Evolutionary conservation across 2,329 filamentous ascomycete genomes (phyloP).

Genomic region (Rhinocladiella mackenziei): DNA sequence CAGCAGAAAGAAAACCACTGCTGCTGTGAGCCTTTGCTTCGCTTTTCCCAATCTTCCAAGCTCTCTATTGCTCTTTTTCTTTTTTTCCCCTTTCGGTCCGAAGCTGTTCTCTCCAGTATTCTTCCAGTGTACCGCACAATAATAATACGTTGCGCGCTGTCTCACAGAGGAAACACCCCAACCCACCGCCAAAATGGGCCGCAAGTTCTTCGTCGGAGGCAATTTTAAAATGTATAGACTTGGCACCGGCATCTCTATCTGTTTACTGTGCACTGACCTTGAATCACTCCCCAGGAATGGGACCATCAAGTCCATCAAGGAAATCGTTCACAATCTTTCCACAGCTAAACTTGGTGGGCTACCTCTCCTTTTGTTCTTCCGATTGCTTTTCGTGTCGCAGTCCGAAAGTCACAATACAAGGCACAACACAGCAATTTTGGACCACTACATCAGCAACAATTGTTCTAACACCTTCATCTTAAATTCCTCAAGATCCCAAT

Average conservation of each 20-base stretch:
- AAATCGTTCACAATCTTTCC: conserved; percentile 88
- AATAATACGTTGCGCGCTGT: no score
- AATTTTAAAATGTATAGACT: conserved; percentile 94
- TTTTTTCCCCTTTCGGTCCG: no score
- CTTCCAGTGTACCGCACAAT: no score
- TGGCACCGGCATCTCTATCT: neutral
- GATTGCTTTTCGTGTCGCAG: conserved; percentile 14
- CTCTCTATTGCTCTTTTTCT: no score
- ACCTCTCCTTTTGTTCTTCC: conserved; percentile 10
- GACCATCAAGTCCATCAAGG: conserved; percentile 79
- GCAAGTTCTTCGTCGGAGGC: conserved; percentile 94
- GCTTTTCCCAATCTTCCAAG: conserved; percentile 3
- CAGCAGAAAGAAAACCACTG: neutral
- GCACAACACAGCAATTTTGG: conserved; percentile 2
- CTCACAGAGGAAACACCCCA: neutral
- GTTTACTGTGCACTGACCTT: neutral
- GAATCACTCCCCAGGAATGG: conserved; percentile 70
- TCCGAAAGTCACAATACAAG: no score
- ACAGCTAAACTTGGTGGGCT: conserved; percentile 53
- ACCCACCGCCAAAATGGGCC: conserved; percentile 66
- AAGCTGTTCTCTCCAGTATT: no score
- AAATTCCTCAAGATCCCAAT: conserved; percentile 32
- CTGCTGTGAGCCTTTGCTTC: conserved; percentile 8
- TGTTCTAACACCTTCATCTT: neutral
- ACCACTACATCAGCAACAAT: no score